Evolutionary conservation across 2,329 filamentous ascomycete species (phyloP).

Genomic region (Claviceps maximensis): DNA sequence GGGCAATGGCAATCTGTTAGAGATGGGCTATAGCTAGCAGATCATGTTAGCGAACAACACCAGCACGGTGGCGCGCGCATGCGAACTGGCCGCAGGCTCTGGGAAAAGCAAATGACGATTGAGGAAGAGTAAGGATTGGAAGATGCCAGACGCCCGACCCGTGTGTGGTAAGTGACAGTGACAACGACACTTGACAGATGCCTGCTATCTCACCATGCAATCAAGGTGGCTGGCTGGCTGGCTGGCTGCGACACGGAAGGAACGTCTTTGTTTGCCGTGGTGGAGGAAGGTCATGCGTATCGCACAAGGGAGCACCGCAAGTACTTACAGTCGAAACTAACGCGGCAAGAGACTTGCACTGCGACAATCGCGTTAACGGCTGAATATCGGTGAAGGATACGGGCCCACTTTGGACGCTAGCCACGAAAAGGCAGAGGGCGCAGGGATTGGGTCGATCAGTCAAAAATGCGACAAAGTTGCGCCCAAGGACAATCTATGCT

Average conservation of each 20-base stretch:
- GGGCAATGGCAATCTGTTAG: slow-evolving; percentile 3
- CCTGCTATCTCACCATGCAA: not conserved
- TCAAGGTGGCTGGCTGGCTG: slow-evolving; percentile 1
- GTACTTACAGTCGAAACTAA: slow-evolving; percentile 6
- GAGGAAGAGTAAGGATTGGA: slow-evolving; percentile 7
- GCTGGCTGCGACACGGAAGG: not conserved
- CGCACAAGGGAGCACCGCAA: slow-evolving; percentile 1
- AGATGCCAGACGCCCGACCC: not conserved
- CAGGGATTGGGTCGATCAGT: slow-evolving; percentile 7
- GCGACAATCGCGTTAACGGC: slow-evolving; percentile 3
- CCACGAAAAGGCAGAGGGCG: slow-evolving; percentile 1
- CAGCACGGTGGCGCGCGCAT: slow-evolving; percentile 2
- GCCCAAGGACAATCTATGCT: not conserved
- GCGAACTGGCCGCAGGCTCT: slow-evolving; percentile 6
- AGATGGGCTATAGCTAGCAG: slow-evolving; percentile 16
- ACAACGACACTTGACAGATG: not conserved
- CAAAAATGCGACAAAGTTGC: not conserved
- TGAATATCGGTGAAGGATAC: slow-evolving; percentile 6
- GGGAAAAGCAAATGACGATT: slow-evolving; percentile 6
- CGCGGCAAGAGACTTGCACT: slow-evolving; percentile 3
- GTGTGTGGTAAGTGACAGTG: not conserved
- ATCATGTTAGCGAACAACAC: slow-evolving; percentile 18
- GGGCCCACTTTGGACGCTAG: slow-evolving; percentile 5
- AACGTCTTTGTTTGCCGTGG: not conserved
- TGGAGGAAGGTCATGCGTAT: slow-evolving; percentile 1